phyloP scores from a whole-genome alignment of 2,329 filamentous ascomycete species.

The Aspergillus luchuensis region DNA sequence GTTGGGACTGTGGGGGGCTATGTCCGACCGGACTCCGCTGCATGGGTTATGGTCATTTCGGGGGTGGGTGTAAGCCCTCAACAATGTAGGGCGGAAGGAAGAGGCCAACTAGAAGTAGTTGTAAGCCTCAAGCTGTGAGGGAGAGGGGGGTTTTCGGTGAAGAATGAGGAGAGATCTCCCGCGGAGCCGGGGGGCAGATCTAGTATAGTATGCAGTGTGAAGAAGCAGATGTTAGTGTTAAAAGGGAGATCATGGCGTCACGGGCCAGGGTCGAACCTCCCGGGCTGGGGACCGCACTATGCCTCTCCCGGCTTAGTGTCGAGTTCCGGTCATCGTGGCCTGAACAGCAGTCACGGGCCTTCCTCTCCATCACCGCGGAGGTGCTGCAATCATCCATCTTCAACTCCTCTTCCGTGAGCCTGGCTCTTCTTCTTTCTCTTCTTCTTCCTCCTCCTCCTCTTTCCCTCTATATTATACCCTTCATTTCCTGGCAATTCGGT shows the following conservation, averaged over 20 bases:
- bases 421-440: constrained; percentile 1
- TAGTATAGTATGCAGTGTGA: background rate
- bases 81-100: background rate
- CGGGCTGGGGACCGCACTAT: constrained; percentile 31
- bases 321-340: constrained; percentile 46
- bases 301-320: constrained; percentile 30
- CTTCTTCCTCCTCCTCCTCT: constrained; percentile 1
- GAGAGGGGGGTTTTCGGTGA: background rate
- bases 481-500: constrained; percentile 7
- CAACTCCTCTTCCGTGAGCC: constrained; percentile 7
- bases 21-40: background rate
- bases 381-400: constrained; percentile 15
- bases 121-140: too few species aligned
- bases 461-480: constrained; percentile 1
- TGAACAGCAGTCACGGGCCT: constrained; percentile 27
- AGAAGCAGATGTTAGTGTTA: too few species aligned
- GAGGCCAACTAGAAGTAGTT: too few species aligned
- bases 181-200: background rate
- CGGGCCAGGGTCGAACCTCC: constrained; percentile 9
- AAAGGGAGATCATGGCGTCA: constrained; percentile 17
- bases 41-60: background rate
- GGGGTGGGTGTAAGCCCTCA: background rate
- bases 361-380: constrained; percentile 8
- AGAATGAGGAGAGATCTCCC: background rate
- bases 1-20: background rate